Percentiles rank a stretch among this genome's conserved stretches.
Evolutionary conservation across 2,329 filamentous ascomycete genomes (phyloP).

Genomic region (Arthrobotrys conoides): DNA sequence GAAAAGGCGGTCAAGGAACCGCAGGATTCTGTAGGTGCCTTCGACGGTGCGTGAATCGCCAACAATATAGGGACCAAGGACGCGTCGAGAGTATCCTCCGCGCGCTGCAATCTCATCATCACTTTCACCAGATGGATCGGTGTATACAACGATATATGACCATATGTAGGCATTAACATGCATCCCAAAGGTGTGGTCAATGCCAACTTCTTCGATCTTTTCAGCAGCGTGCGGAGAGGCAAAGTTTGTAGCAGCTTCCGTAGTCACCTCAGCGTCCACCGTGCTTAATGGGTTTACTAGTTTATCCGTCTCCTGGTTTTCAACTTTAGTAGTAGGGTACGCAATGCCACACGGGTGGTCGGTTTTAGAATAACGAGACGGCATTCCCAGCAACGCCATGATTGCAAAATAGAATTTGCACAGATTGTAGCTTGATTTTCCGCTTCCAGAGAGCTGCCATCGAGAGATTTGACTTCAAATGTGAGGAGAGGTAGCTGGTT

Average conservation of each 20-base stretch:
- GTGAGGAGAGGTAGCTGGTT: background rate
- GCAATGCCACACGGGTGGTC: background rate
- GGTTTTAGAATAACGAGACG: background rate
- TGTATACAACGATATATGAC: conserved; percentile 6
- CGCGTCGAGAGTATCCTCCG: conserved; percentile 4
- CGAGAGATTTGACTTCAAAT: conserved; percentile 3
- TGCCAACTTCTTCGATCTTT: background rate
- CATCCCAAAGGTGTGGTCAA: conserved; percentile 7
- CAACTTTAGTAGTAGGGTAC: background rate
- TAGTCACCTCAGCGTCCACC: too few relatives aligned
- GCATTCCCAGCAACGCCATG: conserved; percentile 6
- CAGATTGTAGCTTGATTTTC: conserved; percentile 16
- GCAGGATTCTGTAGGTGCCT: conserved; percentile 2
- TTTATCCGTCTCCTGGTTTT: background rate
- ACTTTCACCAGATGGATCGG: background rate
- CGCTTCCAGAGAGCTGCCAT: conserved; percentile 3
- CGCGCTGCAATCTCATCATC: background rate
- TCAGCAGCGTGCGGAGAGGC: background rate
- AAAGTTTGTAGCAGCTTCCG: background rate
- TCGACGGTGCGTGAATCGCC: background rate
- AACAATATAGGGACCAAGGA: conserved; percentile 7
- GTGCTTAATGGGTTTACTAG: background rate
- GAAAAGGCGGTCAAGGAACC: conserved; percentile 10
- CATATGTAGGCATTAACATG: conserved; percentile 11
- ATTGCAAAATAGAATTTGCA: conserved; percentile 6